Percentiles rank a stretch among this genome's conserved stretches.
Conservation (phyloP, 306 rosid species). For the Cyclanthera cordifolia region DNA sequence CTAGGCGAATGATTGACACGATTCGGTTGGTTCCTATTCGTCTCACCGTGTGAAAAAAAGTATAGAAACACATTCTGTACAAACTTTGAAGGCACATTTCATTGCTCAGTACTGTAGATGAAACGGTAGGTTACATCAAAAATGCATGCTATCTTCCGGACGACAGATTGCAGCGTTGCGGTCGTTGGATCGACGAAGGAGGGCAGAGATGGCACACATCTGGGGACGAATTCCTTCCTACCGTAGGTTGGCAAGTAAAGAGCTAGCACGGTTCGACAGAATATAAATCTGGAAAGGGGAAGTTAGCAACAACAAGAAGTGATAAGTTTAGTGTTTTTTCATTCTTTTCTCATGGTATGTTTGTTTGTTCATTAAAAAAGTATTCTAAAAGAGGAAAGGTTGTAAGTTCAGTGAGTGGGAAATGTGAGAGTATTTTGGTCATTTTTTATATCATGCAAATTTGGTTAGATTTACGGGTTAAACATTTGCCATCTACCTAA, state of each 20-base stretch:
- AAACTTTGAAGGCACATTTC: background rate
- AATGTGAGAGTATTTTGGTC: too few relatives aligned
- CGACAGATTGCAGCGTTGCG: slow-evolving; percentile 28
- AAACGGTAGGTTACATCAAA: slow-evolving; percentile 54
- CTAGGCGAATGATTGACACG: background rate
- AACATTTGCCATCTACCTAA: too few relatives aligned
- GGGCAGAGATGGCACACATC: slow-evolving; percentile 63
- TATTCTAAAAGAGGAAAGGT: too few relatives aligned
- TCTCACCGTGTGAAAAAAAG: background rate
- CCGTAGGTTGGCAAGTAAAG: slow-evolving; percentile 44
- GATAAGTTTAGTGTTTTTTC: too few relatives aligned
- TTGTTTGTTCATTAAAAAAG: too few relatives aligned
- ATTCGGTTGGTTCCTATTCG: background rate
- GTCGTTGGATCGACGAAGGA: slow-evolving; percentile 25
- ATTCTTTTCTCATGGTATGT: too few relatives aligned
- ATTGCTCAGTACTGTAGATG: slow-evolving; percentile 23
- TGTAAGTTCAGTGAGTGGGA: too few relatives aligned
- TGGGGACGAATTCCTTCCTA: slow-evolving; percentile 52
- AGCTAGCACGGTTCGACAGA: slow-evolving; percentile 52
- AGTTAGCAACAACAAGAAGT: too few relatives aligned
- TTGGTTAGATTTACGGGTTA: too few relatives aligned
- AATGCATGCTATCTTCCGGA: slow-evolving; percentile 40
- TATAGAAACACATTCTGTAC: background rate
- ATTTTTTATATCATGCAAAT: too few relatives aligned
- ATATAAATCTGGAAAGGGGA: slow-evolving; percentile 47